A percentile compares a stretch with the other conserved stretches of the same genome.
phyloP scores from a whole-genome alignment of 306 rosid genomes.

The Casuarina glauca region DNA sequence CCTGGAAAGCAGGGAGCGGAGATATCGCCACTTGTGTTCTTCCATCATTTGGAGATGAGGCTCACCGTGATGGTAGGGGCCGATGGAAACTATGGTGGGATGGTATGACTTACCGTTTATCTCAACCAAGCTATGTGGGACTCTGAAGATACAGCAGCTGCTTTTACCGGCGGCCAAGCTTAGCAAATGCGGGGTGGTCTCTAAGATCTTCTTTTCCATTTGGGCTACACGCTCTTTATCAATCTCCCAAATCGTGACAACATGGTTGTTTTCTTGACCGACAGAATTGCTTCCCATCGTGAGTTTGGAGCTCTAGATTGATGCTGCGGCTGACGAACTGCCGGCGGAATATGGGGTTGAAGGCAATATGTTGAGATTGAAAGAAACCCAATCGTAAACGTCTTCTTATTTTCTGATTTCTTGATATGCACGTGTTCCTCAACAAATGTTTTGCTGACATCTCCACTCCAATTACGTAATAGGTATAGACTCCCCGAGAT shows the following conservation, averaged over 20 bases:
- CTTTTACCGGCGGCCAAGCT: not conserved
- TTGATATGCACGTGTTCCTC: no score
- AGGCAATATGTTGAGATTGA: no score
- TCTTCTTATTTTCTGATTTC: no score
- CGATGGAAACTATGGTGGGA: not conserved
- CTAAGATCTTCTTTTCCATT: not conserved
- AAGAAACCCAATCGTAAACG: no score
- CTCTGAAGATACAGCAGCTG: not conserved
- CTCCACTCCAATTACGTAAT: no score
- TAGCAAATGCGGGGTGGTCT: not conserved
- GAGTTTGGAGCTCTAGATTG: no score
- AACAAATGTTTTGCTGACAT: no score
- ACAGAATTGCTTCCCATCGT: not conserved
- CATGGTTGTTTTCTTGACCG: not conserved
- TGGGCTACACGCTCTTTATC: not conserved
- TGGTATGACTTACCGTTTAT: not conserved
- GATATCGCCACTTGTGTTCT: conserved; percentile 7
- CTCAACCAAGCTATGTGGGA: not conserved
- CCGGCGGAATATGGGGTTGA: no score
- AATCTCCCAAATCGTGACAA: not conserved
- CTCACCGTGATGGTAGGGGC: not conserved
- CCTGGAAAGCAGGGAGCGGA: not conserved
- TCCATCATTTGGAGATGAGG: not conserved
- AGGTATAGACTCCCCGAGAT: no score
- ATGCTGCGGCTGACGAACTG: no score